A percentile compares a stretch with the other conserved stretches of the same genome.
Conservation (phyloP, 1,139 yeast species). For the Taphrina communis region DNA sequence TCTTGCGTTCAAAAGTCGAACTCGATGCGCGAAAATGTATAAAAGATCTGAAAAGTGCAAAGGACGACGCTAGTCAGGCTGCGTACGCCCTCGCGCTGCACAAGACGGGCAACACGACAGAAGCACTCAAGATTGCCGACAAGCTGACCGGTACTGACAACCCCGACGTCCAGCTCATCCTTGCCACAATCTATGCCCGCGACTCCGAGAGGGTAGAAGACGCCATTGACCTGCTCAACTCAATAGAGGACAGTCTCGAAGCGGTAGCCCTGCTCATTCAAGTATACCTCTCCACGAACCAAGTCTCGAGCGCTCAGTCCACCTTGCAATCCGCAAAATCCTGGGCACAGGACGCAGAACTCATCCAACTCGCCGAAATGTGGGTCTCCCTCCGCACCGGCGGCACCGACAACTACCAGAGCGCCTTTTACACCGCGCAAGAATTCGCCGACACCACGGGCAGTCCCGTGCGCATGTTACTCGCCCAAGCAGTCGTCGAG, state of each 20-base stretch:
- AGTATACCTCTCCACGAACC: slow-evolving; percentile 51
- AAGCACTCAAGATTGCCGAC: slow-evolving; percentile 48
- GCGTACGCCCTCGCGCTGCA: slow-evolving; percentile 48
- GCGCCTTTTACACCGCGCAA: slow-evolving; percentile 73
- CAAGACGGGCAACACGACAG: slow-evolving; percentile 45
- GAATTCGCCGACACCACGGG: slow-evolving; percentile 60
- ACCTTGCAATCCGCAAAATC: slow-evolving; percentile 53
- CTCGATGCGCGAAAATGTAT: slow-evolving; percentile 9
- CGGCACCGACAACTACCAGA: slow-evolving; percentile 65
- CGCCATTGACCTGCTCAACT: slow-evolving; percentile 51
- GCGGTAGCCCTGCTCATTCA: slow-evolving; percentile 53
- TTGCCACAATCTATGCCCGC: slow-evolving; percentile 50
- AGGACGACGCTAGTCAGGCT: slow-evolving; percentile 44
- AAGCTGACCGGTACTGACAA: slow-evolving; percentile 46
- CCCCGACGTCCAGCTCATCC: slow-evolving; percentile 45
- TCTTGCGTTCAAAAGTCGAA: slow-evolving; percentile 31
- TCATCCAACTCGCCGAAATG: slow-evolving; percentile 71
- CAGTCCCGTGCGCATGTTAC: slow-evolving; percentile 57
- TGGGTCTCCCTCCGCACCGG: slow-evolving; percentile 62
- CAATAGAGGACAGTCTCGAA: slow-evolving; percentile 49
- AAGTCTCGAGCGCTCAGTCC: slow-evolving; percentile 51
- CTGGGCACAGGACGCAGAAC: slow-evolving; percentile 70
- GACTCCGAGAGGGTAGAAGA: slow-evolving; percentile 50
- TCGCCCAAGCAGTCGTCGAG: slow-evolving; percentile 59
- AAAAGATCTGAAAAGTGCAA: background rate